Conservation (phyloP, 2,329 filamentous ascomycete genomes). For the Xylaria hypoxylon region DNA sequence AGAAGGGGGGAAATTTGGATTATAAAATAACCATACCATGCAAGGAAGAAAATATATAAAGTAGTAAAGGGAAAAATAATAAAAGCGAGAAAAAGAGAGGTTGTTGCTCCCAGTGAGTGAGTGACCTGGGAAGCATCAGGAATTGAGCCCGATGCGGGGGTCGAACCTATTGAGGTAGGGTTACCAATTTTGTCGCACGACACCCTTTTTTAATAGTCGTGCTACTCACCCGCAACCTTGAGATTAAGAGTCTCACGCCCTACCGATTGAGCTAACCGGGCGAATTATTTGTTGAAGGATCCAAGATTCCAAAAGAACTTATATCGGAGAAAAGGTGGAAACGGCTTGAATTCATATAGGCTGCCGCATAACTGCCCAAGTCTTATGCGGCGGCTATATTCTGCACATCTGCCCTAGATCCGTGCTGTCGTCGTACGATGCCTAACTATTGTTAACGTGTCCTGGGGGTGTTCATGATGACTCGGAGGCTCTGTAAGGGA, state of each 20-base stretch:
- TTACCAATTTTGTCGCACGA: slow-evolving; percentile 2
- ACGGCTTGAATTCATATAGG: not conserved
- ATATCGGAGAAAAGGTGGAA: not conserved
- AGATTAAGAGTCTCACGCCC: slow-evolving; percentile 76
- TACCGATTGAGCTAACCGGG: slow-evolving; percentile 76
- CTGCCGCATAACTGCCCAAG: slow-evolving; percentile 15
- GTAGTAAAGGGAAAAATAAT: not conserved
- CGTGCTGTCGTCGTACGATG: not conserved
- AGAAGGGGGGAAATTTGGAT: too few relatives aligned
- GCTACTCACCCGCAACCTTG: slow-evolving; percentile 49
- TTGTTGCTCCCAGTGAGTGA: slow-evolving; percentile 11
- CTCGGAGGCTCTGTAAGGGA: not conserved
- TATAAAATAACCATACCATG: too few relatives aligned
- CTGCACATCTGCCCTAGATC: not conserved
- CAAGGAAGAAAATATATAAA: too few relatives aligned
- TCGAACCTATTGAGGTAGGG: slow-evolving; percentile 50
- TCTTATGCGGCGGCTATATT: not conserved
- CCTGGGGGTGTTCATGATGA: not conserved
- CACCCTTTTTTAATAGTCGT: slow-evolving; percentile 3
- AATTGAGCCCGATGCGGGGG: slow-evolving; percentile 62
- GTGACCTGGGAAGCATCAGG: slow-evolving; percentile 48
- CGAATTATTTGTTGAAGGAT: slow-evolving; percentile 36
- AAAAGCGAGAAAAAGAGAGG: not conserved
- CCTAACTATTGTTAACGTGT: not conserved
- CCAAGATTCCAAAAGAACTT: not conserved